These are phyloP conservation scores for Salvia sclarea DNA, from an alignment of 305 asterid genomes.

Conservation along the genomic window DNA sequence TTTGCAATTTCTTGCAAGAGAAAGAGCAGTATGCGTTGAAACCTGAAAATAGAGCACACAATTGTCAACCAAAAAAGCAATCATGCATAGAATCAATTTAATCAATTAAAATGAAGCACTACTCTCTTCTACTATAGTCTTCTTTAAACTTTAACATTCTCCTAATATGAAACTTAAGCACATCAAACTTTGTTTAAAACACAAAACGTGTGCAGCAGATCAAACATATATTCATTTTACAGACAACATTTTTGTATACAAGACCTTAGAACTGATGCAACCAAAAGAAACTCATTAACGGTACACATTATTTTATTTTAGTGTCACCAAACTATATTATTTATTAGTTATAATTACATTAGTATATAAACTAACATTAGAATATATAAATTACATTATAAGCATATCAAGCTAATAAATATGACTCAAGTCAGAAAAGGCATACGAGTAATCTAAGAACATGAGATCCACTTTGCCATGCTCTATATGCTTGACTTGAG, in stretches of 20 bases:
- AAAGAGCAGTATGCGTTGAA: conserved; percentile 69
- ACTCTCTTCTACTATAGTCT: background rate
- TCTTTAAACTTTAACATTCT: background rate
- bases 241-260: background rate
- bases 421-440: background rate
- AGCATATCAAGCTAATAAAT: background rate
- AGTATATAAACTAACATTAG: background rate
- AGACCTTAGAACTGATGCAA: background rate
- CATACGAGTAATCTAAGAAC: background rate
- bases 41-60: conserved; percentile 51
- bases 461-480: background rate
- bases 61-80: conserved; percentile 26
- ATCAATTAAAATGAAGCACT: background rate
- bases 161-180: background rate
- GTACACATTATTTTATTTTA: too few species aligned
- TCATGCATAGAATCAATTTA: background rate
- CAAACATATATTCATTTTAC: background rate
- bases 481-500: background rate
- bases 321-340: background rate
- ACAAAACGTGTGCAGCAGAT: background rate
- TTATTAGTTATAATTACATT: background rate
- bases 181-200: background rate
- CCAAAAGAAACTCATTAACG: background rate
- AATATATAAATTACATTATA: background rate
- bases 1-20: conserved; percentile 63